Base-by-base conservation (phyloP, 2,329 filamentous ascomycete genomes). In the Fusarium paranaense region DNA sequence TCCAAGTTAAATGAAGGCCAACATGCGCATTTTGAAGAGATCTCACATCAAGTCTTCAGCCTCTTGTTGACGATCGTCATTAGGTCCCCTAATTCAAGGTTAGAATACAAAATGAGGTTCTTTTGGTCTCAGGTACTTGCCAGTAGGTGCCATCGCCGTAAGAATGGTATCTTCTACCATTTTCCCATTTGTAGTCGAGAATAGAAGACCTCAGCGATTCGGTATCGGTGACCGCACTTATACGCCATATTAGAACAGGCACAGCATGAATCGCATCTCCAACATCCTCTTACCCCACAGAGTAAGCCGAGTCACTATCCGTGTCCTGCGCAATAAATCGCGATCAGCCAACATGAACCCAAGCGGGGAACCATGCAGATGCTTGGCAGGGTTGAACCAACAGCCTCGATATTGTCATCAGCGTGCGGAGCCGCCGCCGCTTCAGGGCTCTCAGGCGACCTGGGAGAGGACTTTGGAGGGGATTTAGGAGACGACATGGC, bases 11-110 rank as follows among this genome's bases (percentile, higher is more conserved):
- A 33, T 6, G 3, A 13, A 3, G 0, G 8, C 10, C 8, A 16
- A 5, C 0, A 8, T 0, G 7, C 2, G 4, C 1, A 4, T 0
- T 3, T 1, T 5, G 0, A 4, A 20, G 10, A 32, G 1, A 13
- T 54, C 67, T 67, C 47, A 14, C 71, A 73, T 73, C 7, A 73
- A 42, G 18, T 74, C 71, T 14, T 73, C 71, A 18, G 71, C 71
- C 40, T 73, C 71, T 32, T 73, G 71, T 16, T 73, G 71, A 0
- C 71, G 71, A 13, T 73, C 71, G 5, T 73, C 71, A 7, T 73
- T 73, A 1, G 71, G 62, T 4, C 71, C 71, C 71, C 71, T 73
- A 18, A 5, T 5, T 1, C 4, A 22, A 9, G 2, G 13, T 33
- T 11, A 6, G 33, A 1, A 16, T 5, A 18, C 4, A 22, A 22